Evolutionary conservation across 495 filamentous ascomycete species (phyloP), one percentile per base, ranked within the genome.

Genomic region (Xylaria palmicola): DNA sequence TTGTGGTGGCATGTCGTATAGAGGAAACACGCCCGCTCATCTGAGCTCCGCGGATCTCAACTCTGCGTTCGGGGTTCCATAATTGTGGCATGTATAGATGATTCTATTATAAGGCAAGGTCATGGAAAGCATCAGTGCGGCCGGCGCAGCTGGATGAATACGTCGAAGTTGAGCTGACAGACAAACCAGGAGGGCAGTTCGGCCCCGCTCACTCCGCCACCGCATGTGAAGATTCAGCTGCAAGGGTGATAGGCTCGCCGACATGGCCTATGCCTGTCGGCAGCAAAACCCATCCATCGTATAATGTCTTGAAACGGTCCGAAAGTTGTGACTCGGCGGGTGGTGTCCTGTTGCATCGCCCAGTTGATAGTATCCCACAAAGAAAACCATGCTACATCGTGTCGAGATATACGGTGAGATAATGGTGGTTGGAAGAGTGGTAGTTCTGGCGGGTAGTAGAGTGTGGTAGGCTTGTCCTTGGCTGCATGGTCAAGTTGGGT

Each of bases 151-250:
- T 30, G n/a, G 1, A 2, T 1, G 9, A 32, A 22, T 37, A 19
- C 37, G 39, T 43, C 5, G 19, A n/a, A 17, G 36, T 20, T 27
- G 6, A 24, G 36, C 51, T 39, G 45, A 49, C n/a, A n/a, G n/a
- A n/a, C n/a, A n/a, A n/a, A n/a, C 39, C 24, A 20, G 26, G 39
- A 56, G 10, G 45, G 51, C 10, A 43, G 52, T 12, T 26, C 53
- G 53, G 32, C 43, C 43, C 44, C 55, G 43, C 55, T 29, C 29
- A 24, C 39, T 56, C 53, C 44, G 55, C 36, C 53, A 37, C 48
- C 61, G 67, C 65, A 65, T 30, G 49, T 17, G 51, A 45, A 62
- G 64, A 43, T 55, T 55, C 56, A 65, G 64, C 63, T 54, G 34
- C 60, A 49, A 45, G 37, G 47, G 30, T 56, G 49, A 43, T 59